Conservation (phyloP, 306 rosid species). For the Astragalus membranaceus region DNA sequence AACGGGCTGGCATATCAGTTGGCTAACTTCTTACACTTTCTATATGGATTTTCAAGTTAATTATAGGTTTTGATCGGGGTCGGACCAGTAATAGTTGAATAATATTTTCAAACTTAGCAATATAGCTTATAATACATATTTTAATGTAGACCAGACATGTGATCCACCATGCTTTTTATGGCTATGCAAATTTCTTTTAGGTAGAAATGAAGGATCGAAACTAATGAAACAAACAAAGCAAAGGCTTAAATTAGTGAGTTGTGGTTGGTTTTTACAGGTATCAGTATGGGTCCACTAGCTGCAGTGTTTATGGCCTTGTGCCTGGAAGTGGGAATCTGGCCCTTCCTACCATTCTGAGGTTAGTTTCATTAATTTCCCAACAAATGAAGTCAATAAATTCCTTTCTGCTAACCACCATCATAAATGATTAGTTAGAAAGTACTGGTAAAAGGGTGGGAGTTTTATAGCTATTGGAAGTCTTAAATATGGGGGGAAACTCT, state of each 20-base stretch:
- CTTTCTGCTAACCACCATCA: conserved; percentile 29
- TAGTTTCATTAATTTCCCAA: conserved; percentile 1
- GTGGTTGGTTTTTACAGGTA: background rate
- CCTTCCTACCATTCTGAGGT: background rate
- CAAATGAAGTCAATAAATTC: conserved; percentile 6
- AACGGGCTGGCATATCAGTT: too few species aligned
- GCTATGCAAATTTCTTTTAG: background rate
- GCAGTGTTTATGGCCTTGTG: background rate
- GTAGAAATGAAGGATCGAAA: background rate
- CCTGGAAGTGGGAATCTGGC: background rate
- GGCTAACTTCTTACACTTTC: too few species aligned
- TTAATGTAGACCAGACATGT: background rate
- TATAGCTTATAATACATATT: too few species aligned
- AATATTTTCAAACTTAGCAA: too few species aligned
- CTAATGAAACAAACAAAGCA: background rate
- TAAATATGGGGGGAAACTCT: background rate
- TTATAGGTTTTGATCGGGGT: too few species aligned
- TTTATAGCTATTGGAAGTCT: background rate
- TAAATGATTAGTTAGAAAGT: conserved; percentile 16
- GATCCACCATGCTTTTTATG: background rate
- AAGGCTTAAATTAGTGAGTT: background rate
- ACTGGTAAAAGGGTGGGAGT: background rate
- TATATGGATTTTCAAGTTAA: too few species aligned
- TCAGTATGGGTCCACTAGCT: background rate
- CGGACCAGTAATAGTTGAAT: too few species aligned